phyloP scores from a whole-genome alignment of 805 yeast genomes.

The Wickerhamomyces bovis region DNA sequence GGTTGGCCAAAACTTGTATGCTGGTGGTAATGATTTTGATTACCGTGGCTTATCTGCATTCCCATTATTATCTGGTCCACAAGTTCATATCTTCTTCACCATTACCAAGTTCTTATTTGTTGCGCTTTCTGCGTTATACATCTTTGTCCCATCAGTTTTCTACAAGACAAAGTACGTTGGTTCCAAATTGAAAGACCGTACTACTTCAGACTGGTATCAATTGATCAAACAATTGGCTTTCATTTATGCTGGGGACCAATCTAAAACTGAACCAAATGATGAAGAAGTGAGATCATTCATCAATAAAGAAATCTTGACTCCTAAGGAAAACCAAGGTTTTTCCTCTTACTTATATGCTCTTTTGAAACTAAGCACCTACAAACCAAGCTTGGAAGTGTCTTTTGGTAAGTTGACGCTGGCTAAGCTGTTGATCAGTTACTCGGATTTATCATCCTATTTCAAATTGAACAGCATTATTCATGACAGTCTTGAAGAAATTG shows the following conservation, averaged over 20 bases:
- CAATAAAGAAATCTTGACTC: slow-evolving; percentile 12
- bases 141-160: slow-evolving; percentile 17
- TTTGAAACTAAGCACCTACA: slow-evolving; percentile 15
- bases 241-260: slow-evolving; percentile 16
- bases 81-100: slow-evolving; percentile 22
- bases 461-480: slow-evolving; percentile 12
- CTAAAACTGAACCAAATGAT: slow-evolving; percentile 11
- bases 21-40: slow-evolving; percentile 28
- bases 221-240: slow-evolving; percentile 21
- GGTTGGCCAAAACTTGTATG: slow-evolving; percentile 30
- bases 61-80: slow-evolving; percentile 29
- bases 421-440: slow-evolving; percentile 17
- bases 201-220: slow-evolving; percentile 18
- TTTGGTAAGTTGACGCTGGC: slow-evolving; percentile 20
- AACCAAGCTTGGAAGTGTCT: slow-evolving; percentile 20
- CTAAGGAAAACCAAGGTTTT: slow-evolving; percentile 1
- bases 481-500: slow-evolving; percentile 14
- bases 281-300: slow-evolving; percentile 14
- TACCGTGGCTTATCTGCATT: slow-evolving; percentile 40
- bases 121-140: slow-evolving; percentile 15
- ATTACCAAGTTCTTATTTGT: slow-evolving; percentile 24
- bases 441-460: slow-evolving; percentile 14
- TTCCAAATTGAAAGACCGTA: neutral
- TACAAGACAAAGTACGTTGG: neutral
- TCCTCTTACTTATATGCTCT: slow-evolving; percentile 10